phyloP scores from a whole-genome alignment of 305 asterid species.

The Fraxinus nigra region DNA sequence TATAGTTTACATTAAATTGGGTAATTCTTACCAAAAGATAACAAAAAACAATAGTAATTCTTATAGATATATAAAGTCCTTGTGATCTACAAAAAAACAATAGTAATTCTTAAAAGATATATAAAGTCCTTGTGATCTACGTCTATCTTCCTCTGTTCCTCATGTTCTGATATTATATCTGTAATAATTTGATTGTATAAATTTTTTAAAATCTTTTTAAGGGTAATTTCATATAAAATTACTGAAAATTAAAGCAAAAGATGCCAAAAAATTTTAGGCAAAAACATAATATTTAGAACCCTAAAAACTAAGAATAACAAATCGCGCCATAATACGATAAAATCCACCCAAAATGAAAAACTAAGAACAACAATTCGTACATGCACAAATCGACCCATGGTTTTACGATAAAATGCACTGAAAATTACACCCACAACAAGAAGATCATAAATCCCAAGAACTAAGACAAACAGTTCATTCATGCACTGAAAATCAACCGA shows the following conservation, averaged over 20 bases:
- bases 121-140: not conserved
- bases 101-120: not conserved
- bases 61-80: not conserved
- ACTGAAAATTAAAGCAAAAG: not conserved
- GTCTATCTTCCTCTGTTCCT: not conserved
- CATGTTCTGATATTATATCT: not conserved
- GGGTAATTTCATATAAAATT: not conserved
- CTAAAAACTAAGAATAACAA: not conserved
- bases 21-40: not conserved
- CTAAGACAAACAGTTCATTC: not conserved
- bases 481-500: not conserved
- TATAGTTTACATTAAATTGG: too few relatives aligned
- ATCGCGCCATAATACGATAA: not conserved
- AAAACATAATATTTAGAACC: not conserved
- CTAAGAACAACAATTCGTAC: not conserved
- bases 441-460: not conserved
- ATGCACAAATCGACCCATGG: not conserved
- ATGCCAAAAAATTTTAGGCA: not conserved
- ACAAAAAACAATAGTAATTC: not conserved
- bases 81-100: not conserved
- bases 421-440: not conserved
- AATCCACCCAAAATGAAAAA: not conserved
- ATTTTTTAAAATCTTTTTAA: too few relatives aligned
- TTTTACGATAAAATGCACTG: not conserved
- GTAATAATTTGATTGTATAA: not conserved